Evolutionary conservation across 176 grass and related monocot genomes (phyloP), one percentile per base, ranked within the genome.

Genomic region (Otatea glauca): DNA sequence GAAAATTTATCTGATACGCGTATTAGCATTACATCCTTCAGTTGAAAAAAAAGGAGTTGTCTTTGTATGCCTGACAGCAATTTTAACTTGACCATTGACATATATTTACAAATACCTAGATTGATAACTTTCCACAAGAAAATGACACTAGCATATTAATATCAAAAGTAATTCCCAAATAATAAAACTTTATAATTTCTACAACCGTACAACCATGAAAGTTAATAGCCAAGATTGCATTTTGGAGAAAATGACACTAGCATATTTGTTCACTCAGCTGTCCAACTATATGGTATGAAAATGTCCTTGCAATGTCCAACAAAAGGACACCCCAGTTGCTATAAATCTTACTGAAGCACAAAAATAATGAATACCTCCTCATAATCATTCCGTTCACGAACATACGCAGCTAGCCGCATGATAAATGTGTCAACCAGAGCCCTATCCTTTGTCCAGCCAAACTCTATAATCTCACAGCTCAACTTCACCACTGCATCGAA

Each of bases 381-480:
- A 84, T 99, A 99, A 87, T 99, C 93, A 81, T 96, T 99, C 62
- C 91, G 76, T 84, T 99, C 96, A 72, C 96, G 91, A 86, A 99
- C 94, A 87, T 92, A 96, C 56, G 96, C 85, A 92, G 96, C 96
- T 81, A 98, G 68, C 47, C 96, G 91, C 96, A 98, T 98, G 75
- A 98, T 85, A 74, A 96, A 98, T 67, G 96, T 98, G 87, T 98
- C 96, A 71, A 98, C 96, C 78, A 98, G 93, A 87, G 93, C 91
- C 80, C 96, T 92, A 88, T 98, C 96, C 74, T 98, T 98, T 68
- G 88, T 95, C 96, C 96, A 98, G 25, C 96, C 96, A 81, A 98
- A 98, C 88, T 98, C 96, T 83, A 98, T 98, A 82, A 98, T 96
- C 89, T 96, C 93, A 89, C 96, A 98, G 77, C 96, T 95, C 81